A percentile compares a stretch with the other conserved stretches of the same genome.
Conservation (phyloP, 306 rosid genomes). For the Fragaria vesca region DNA sequence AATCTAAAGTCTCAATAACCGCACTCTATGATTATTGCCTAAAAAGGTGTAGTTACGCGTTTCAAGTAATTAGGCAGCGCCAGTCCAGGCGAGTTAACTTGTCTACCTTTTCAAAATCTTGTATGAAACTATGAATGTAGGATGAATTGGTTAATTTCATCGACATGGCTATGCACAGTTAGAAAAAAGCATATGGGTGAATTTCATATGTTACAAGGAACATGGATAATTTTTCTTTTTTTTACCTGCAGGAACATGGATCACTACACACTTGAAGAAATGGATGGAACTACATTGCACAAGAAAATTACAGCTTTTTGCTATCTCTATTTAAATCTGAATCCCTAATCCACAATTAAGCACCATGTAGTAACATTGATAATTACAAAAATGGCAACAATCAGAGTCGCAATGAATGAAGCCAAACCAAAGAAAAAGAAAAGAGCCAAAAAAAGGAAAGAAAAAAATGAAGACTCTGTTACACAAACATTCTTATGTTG, state of each 20-base stretch:
- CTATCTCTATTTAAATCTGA: conserved; percentile 39
- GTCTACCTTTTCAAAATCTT: too few relatives aligned
- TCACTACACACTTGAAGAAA: background rate
- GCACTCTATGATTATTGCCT: too few relatives aligned
- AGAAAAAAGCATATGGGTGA: too few relatives aligned
- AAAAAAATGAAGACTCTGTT: conserved; percentile 25
- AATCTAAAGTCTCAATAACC: too few relatives aligned
- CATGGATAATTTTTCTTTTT: too few relatives aligned
- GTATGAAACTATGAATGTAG: too few relatives aligned
- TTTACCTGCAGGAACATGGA: background rate
- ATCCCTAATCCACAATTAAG: conserved; percentile 41
- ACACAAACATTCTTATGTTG: conserved; percentile 34
- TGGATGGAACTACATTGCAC: conserved; percentile 6
- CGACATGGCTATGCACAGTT: too few relatives aligned
- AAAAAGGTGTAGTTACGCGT: too few relatives aligned
- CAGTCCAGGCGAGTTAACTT: too few relatives aligned
- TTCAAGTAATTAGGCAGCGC: too few relatives aligned
- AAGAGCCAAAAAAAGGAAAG: conserved; percentile 12
- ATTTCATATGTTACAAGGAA: too few relatives aligned
- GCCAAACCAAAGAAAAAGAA: conserved; percentile 28
- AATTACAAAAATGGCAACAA: conserved; percentile 68
- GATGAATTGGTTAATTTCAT: too few relatives aligned
- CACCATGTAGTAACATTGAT: conserved; percentile 41
- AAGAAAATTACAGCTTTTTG: conserved; percentile 39
- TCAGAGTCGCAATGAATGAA: conserved; percentile 35